Evolutionary conservation across 345 rosid species (phyloP), one percentile per base, ranked within the genome.

Genomic region (Ailanthus altissimus): DNA sequence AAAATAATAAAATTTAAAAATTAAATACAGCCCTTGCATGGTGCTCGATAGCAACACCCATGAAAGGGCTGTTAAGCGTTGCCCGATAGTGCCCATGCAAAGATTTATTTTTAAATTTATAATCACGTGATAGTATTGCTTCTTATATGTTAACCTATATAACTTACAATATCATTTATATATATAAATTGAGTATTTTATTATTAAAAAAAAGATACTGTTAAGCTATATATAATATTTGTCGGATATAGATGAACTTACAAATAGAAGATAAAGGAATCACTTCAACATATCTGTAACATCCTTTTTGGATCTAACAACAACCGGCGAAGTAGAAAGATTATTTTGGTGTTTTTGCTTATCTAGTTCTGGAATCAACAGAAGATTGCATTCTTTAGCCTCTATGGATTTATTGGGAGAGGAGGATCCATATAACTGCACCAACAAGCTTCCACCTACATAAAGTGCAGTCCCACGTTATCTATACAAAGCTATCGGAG

Each of bases 391-490:
- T 15, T 75, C 78, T 62, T 47, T 67, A 23, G 46, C 54, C 56
- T 69, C 61, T 49, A 38, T 10, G 5, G 76, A 74, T 54, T 74
- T 75, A 13, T 38, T 5, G 2, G 76, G 53, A 7, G 26, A 40
- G 57, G 75, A 59, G 21, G 76, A 68, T 57, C 79, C 76, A 40
- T 32, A 25, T 26, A 78, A 62, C 45, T 81, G 84, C 75, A 81
- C 84, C 46, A 81, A 36, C 63, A 78, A 62, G 78, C 84, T 81
- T 63, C 84, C 84, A 68, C 79, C 81, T 81, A 42, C 26, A 43
- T 13, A 59, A 45, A 18, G 43, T 15, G 26, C n/a, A n/a, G n/a
- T n/a, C n/a, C n/a, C n/a, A n/a, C n/a, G n/a, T n/a, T n/a, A n/a
- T n/a, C n/a, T n/a, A n/a, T n/a, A n/a, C n/a, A n/a, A 57, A 53